Percentiles rank a stretch among this genome's conserved stretches.
Conservation (phyloP, 2,329 filamentous ascomycete genomes). For the Colletotrichum abscissum region DNA sequence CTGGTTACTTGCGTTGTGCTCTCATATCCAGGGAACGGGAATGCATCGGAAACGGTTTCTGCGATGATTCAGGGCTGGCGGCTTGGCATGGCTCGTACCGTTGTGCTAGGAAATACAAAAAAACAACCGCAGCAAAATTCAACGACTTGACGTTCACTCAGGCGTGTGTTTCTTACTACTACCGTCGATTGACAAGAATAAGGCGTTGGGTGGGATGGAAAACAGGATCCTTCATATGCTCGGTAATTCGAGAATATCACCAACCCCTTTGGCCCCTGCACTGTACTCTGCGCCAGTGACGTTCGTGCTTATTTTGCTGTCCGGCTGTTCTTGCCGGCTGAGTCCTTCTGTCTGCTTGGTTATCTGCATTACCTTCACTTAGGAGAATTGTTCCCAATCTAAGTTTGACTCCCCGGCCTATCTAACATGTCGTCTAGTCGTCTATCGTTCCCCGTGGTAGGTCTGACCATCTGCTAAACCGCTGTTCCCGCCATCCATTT, state of each 20-base stretch:
- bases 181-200: slow-evolving; percentile 13
- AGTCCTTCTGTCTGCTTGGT: neutral
- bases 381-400: no score
- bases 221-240: slow-evolving; percentile 21
- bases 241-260: slow-evolving; percentile 19
- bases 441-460: no score
- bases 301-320: neutral
- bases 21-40: slow-evolving; percentile 36
- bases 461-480: no score
- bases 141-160: slow-evolving; percentile 29
- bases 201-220: slow-evolving; percentile 14
- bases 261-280: neutral
- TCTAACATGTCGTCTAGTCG: no score
- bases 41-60: slow-evolving; percentile 38
- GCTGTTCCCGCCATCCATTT: no score
- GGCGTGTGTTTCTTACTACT: slow-evolving; percentile 23
- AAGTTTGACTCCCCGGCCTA: no score
- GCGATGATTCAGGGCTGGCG: slow-evolving; percentile 36
- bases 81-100: slow-evolving; percentile 36
- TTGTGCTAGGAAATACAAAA: slow-evolving; percentile 37
- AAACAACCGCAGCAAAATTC: slow-evolving; percentile 33
- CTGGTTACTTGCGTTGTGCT: slow-evolving; percentile 35
- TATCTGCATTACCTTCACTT: no score
- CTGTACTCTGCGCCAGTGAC: neutral
- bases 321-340: no score